These are phyloP conservation scores for Aspergillus arachidicola DNA, from an alignment of 2,329 filamentous ascomycete species.

Conservation along the genomic window DNA sequence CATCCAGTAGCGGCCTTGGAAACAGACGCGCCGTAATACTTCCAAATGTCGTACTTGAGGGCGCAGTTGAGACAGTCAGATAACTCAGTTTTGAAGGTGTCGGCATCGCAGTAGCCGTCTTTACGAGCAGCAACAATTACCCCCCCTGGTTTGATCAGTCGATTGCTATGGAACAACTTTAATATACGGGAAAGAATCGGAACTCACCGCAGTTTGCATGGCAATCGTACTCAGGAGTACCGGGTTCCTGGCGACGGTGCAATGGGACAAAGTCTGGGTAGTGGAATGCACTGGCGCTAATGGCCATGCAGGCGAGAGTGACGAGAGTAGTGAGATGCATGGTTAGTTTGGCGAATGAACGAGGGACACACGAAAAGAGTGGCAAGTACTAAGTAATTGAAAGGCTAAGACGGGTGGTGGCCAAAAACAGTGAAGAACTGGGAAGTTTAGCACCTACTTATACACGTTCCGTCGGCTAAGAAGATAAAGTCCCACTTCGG, in stretches of 20 bases:
- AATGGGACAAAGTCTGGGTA: slow-evolving; percentile 10
- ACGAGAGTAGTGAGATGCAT: slow-evolving; percentile 1
- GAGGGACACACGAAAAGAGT: neutral
- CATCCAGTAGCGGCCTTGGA: slow-evolving; percentile 37
- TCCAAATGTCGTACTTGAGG: slow-evolving; percentile 48
- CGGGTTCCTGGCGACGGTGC: slow-evolving; percentile 19
- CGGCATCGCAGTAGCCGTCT: slow-evolving; percentile 29
- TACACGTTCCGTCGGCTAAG: neutral
- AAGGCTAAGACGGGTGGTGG: neutral
- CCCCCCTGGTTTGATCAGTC: slow-evolving; percentile 21
- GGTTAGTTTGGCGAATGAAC: neutral
- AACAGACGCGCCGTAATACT: slow-evolving; percentile 46
- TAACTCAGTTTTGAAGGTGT: slow-evolving; percentile 30
- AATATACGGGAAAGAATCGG: neutral
- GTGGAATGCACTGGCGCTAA: slow-evolving; percentile 7
- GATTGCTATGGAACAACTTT: neutral
- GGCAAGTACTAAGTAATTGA: neutral
- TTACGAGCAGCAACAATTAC: slow-evolving; percentile 28
- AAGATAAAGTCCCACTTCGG: neutral
- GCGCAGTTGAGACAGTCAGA: slow-evolving; percentile 47
- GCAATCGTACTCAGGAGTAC: slow-evolving; percentile 37
- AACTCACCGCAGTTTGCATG: slow-evolving; percentile 38
- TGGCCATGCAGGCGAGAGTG: slow-evolving; percentile 6
- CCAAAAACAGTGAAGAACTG: neutral
- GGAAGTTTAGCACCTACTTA: neutral